These are phyloP conservation scores for Vanderwaltozyma tropicalis DNA, from an alignment of 805 yeast genomes.

Conservation along the genomic window DNA sequence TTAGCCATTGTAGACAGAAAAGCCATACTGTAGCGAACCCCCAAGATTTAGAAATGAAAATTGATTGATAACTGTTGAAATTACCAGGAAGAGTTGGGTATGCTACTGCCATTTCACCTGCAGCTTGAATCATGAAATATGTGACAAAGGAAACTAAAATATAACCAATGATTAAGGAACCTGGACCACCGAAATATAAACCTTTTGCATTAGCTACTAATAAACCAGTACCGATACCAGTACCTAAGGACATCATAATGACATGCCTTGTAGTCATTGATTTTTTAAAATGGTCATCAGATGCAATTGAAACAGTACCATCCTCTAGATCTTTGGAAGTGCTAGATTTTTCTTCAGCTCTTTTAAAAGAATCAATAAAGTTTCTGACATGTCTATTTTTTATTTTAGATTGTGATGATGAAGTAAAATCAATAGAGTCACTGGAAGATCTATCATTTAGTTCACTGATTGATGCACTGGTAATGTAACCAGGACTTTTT, in stretches of 20 bases:
- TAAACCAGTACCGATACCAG: constrained; percentile 72
- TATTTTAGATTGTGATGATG: neutral
- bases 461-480: too few relatives aligned
- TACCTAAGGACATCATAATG: constrained; percentile 70
- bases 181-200: constrained; percentile 36
- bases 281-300: constrained; percentile 10
- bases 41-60: constrained; percentile 51
- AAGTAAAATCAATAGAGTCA: too few relatives aligned
- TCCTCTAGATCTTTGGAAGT: constrained; percentile 7
- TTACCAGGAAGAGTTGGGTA: constrained; percentile 33
- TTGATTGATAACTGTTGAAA: constrained; percentile 31
- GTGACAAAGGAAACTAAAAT: constrained; percentile 47
- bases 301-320: constrained; percentile 5
- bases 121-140: constrained; percentile 45
- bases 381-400: constrained; percentile 1
- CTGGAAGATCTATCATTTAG: too few relatives aligned
- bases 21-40: constrained; percentile 70
- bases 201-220: constrained; percentile 46
- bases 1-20: constrained; percentile 53
- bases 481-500: constrained; percentile 2
- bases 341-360: constrained; percentile 5
- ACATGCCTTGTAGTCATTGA: constrained; percentile 37
- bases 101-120: constrained; percentile 34
- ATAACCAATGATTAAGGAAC: constrained; percentile 42
- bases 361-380: constrained; percentile 18